Evolutionary conservation across 345 rosid genomes (phyloP).

Genomic region (Arabidopsis suecica): DNA sequence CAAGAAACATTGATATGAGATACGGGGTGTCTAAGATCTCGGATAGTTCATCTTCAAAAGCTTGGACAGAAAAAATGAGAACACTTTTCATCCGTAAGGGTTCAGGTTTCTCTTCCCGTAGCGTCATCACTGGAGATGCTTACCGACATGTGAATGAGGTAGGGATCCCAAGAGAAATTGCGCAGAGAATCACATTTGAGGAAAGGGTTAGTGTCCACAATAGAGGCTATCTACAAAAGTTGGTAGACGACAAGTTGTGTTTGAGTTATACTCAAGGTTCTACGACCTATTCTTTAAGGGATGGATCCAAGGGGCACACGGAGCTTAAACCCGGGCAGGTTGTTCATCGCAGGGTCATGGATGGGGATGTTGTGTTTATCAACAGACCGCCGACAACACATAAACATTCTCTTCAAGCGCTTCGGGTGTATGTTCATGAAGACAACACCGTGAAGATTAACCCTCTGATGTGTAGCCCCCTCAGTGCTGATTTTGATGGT

Average conservation of each 20-base stretch:
- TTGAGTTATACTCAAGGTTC: slow-evolving; percentile 79
- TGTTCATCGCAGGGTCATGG: slow-evolving; percentile 87
- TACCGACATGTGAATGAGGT: slow-evolving; percentile 78
- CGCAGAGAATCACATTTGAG: slow-evolving; percentile 86
- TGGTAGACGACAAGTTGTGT: slow-evolving; percentile 79
- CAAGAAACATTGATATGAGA: slow-evolving; percentile 65
- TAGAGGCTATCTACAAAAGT: slow-evolving; percentile 59
- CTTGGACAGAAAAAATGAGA: slow-evolving; percentile 91
- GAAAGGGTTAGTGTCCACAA: slow-evolving; percentile 84
- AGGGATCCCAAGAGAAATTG: slow-evolving; percentile 85
- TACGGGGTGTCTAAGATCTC: slow-evolving; percentile 64
- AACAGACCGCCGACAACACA: slow-evolving; percentile 98
- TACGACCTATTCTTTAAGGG: slow-evolving; percentile 76
- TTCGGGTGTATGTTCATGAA: slow-evolving; percentile 86
- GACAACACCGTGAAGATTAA: slow-evolving; percentile 95
- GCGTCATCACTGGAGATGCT: slow-evolving; percentile 94
- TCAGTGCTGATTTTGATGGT: slow-evolving; percentile 98
- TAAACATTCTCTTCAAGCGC: slow-evolving; percentile 92
- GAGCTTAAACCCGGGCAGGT: slow-evolving; percentile 79
- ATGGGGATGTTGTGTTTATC: slow-evolving; percentile 89
- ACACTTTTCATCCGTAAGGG: slow-evolving; percentile 90
- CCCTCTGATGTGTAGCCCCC: slow-evolving; percentile 88
- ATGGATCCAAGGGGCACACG: slow-evolving; percentile 92
- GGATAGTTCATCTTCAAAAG: slow-evolving; percentile 70
- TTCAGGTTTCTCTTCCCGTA: slow-evolving; percentile 95